Base-by-base conservation (phyloP, 1,284 basidiomycete genomes). In the Blastosporella zonata region DNA sequence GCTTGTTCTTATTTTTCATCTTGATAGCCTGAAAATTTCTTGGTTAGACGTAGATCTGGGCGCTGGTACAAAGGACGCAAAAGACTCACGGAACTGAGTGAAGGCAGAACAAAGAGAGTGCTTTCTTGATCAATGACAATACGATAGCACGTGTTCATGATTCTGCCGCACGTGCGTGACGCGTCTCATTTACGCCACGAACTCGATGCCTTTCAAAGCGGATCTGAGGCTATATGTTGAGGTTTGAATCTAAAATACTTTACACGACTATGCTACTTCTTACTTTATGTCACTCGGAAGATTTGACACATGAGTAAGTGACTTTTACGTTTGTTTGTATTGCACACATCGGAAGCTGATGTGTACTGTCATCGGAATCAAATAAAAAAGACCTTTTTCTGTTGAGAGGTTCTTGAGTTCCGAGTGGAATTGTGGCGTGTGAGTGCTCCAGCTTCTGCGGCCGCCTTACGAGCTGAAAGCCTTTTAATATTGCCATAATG, bases 1-100 rank as follows among this genome's bases (percentile, higher is more conserved):
- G 79, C 66, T 90, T 91, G 67, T 89, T 89, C 68, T 87, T 89
- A 58, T 86, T 88, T 74, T 89, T 90, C 86, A 88, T 87, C 20
- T 33, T 31, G 13, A 23, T 2, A 4, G 15, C 10, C 18, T 20
- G n/a, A n/a, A n/a, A 18, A 2, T 15, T 18, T 10, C 29, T 9
- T 12, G 13, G 13, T 31, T 31, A 34, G 6, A 4, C 15, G 3
- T 17, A 13, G 17, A 34, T 34, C 4, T 27, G 27, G 17, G 18
- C 5, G 35, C 34, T 20, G 28, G 34, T 7, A 6, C 3, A 17
- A 17, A 6, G n/a, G 17, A 27, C 5, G 39, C 39, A 39, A 25
- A 9, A 18, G 25, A 35, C 15, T 31, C 9, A 34, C 21, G 17
- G 28, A 13, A 13, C 13, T 21, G 29, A 15, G 25, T 41, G 23